These are phyloP conservation scores for Cercospora sp. DNA, from an alignment of 2,329 filamentous ascomycete genomes.

Conservation along the genomic window DNA sequence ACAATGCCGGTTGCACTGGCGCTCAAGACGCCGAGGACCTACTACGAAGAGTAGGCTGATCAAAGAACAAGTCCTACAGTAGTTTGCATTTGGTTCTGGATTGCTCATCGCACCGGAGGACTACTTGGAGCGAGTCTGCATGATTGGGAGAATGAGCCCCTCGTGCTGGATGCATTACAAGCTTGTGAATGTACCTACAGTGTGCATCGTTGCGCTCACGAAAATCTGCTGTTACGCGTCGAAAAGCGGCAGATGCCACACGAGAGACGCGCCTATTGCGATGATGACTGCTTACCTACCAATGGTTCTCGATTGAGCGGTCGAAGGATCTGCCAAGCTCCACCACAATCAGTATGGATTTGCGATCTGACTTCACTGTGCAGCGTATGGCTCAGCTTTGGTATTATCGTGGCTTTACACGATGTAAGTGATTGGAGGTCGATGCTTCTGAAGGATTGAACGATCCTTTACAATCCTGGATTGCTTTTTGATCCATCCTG, in stretches of 20 bases:
- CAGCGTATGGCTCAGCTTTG: background rate
- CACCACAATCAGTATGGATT: background rate
- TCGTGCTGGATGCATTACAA: background rate
- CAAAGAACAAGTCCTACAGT: background rate
- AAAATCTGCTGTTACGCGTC: background rate
- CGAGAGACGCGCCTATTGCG: background rate
- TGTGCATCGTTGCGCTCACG: background rate
- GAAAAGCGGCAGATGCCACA: background rate
- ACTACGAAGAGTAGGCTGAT: background rate
- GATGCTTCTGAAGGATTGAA: background rate
- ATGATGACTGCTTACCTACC: background rate
- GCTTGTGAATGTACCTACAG: background rate
- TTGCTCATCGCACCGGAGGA: background rate
- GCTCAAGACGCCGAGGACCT: background rate
- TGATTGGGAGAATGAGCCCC: too few species aligned
- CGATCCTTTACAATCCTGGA: background rate
- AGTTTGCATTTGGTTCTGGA: background rate
- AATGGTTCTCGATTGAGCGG: constrained; percentile 8
- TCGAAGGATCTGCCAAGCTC: background rate
- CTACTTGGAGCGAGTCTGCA: background rate
- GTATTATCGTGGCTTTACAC: background rate
- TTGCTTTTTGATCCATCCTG: background rate
- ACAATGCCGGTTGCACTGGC: background rate
- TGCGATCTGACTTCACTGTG: background rate
- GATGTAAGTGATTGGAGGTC: background rate